A percentile compares a stretch with the other conserved stretches of the same genome.
These are phyloP conservation scores for Pseudonectria buxi DNA, from an alignment of 2,329 filamentous ascomycete species.

Conservation along the genomic window DNA sequence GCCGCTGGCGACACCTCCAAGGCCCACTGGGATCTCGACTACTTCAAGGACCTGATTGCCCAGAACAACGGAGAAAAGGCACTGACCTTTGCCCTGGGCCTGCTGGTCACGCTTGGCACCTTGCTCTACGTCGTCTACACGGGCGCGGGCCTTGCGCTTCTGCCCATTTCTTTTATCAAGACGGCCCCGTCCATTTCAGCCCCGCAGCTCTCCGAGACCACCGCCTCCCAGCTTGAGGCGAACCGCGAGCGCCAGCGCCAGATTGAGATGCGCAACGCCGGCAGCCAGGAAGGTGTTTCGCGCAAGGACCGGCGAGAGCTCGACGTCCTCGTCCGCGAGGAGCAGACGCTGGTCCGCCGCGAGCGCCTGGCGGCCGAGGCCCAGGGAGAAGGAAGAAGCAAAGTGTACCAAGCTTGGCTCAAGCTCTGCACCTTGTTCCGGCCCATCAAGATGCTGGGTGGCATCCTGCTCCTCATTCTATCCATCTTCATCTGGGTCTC, in stretches of 20 bases:
- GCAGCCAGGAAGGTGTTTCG: slow-evolving; percentile 66
- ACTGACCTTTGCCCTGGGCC: slow-evolving; percentile 78
- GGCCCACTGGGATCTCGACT: slow-evolving; percentile 75
- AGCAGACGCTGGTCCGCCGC: slow-evolving; percentile 83
- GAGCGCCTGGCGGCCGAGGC: slow-evolving; percentile 81
- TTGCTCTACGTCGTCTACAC: slow-evolving; percentile 86
- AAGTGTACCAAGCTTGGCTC: slow-evolving; percentile 67
- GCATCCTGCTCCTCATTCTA: slow-evolving; percentile 68
- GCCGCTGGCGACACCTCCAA: slow-evolving; percentile 61
- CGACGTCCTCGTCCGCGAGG: slow-evolving; percentile 79
- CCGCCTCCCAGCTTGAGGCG: slow-evolving; percentile 70
- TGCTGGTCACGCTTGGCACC: slow-evolving; percentile 83
- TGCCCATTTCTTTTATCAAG: slow-evolving; percentile 88
- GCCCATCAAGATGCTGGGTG: slow-evolving; percentile 81
- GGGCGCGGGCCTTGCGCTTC: slow-evolving; percentile 75
- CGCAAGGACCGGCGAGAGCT: slow-evolving; percentile 84
- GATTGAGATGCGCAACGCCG: slow-evolving; percentile 76
- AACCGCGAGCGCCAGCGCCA: slow-evolving; percentile 91
- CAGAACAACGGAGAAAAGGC: slow-evolving; percentile 85
- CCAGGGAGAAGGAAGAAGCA: slow-evolving; percentile 67
- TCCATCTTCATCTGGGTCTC: slow-evolving; percentile 75
- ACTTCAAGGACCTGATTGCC: slow-evolving; percentile 76
- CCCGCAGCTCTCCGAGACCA: slow-evolving; percentile 69
- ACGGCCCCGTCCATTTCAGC: slow-evolving; percentile 80
- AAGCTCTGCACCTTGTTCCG: slow-evolving; percentile 77